A percentile compares a stretch with the other conserved stretches of the same genome.
These are phyloP conservation scores for Fusarium sacchari DNA, from an alignment of 2,329 filamentous ascomycete genomes.

Conservation along the genomic window DNA sequence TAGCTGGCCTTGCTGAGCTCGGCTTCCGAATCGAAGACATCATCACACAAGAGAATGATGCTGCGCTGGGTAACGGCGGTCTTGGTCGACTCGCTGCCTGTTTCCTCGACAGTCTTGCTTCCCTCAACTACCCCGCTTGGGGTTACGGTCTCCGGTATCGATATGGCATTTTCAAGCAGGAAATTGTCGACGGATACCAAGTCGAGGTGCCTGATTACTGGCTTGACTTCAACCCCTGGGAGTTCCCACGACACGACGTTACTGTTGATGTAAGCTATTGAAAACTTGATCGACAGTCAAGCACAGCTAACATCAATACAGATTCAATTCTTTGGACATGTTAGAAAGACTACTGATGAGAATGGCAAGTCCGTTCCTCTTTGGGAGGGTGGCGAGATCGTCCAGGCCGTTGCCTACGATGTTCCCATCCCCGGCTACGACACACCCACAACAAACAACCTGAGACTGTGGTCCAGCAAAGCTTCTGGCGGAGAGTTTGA, in stretches of 20 bases:
- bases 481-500: conserved; percentile 97
- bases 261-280: conserved; percentile 76
- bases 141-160: conserved; percentile 95
- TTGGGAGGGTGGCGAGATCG: conserved; percentile 95
- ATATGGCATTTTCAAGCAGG: conserved; percentile 99
- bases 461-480: conserved; percentile 97
- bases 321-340: conserved; percentile 94
- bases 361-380: conserved; percentile 77
- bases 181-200: conserved; percentile 97
- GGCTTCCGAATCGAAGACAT: conserved; percentile 98
- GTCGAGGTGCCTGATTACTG: conserved; percentile 99
- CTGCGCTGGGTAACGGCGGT: conserved; percentile 94
- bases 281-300: neutral
- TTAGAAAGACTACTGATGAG: conserved; percentile 78
- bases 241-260: conserved; percentile 95
- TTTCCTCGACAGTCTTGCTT: conserved; percentile 95
- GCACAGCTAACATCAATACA: conserved; percentile 37
- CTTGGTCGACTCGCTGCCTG: conserved; percentile 94
- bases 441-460: conserved; percentile 93
- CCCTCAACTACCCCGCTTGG: conserved; percentile 95
- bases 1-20: conserved; percentile 86
- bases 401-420: conserved; percentile 93
- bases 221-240: conserved; percentile 99
- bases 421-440: conserved; percentile 90
- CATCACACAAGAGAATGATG: conserved; percentile 94